Conservation (phyloP, 2,329 filamentous ascomycete species). For the Fusarium sp. region DNA sequence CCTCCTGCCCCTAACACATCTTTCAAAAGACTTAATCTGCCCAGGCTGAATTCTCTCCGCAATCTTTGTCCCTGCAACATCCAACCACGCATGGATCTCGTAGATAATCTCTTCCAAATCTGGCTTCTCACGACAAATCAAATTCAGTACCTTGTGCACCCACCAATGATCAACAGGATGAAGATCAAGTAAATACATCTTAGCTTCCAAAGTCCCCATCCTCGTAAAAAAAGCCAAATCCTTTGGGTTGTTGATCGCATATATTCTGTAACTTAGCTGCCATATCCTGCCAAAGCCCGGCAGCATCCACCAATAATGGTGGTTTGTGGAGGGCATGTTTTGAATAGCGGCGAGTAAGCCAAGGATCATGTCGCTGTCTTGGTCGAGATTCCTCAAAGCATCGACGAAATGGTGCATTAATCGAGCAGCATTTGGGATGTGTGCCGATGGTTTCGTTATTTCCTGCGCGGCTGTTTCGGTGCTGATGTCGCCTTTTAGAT, state of each 20-base stretch:
- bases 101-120: background rate
- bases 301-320: background rate
- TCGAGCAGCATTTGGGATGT: rapidly evolving
- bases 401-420: background rate
- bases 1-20: background rate
- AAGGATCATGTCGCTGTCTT: slow-evolving; percentile 6
- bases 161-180: background rate
- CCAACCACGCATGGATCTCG: slow-evolving; percentile 12
- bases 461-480: background rate
- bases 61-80: background rate
- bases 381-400: background rate
- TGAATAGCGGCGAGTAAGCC: background rate
- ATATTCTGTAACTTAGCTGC: rapidly evolving
- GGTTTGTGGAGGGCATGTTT: background rate
- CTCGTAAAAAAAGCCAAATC: background rate
- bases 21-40: background rate
- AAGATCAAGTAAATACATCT: background rate
- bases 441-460: background rate
- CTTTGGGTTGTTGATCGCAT: rapidly evolving
- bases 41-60: background rate
- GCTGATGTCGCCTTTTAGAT: background rate
- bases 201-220: background rate
- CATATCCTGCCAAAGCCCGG: rapidly evolving
- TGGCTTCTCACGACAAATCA: background rate
- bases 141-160: slow-evolving; percentile 6